Base-by-base conservation (phyloP, 2,329 filamentous ascomycete genomes). In the Chaetomiaceae sp. region DNA sequence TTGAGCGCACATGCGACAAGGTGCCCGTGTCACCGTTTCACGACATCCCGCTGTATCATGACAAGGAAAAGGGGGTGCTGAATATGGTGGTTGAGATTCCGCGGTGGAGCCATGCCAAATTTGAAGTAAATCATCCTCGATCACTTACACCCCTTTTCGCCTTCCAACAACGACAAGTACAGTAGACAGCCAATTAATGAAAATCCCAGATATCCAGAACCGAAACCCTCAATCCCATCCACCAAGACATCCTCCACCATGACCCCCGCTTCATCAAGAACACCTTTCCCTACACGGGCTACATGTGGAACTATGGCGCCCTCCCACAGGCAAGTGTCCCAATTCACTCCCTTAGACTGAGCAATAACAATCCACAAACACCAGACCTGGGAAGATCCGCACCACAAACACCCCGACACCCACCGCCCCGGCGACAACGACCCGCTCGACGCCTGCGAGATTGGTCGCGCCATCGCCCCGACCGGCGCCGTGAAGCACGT, bases 41-140 rank as follows among this genome's bases (percentile, higher is more conserved):
- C 78, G 93, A 99, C 70, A 89, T 99, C 62, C 92, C 93, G 55
- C 87, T 97, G 63, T 97, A 91, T 70, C 91, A 91, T 83, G 95
- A 97, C 72, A 80, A 87, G 73, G 85, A 96, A 77, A 83, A 95
- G 79, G 95, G 85, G 62, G 76, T 97, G 68, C 81, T 97, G 68
- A 97, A 97, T 85, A 97, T 99, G 93, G 72, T 99, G 60, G 93
- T 97, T 66, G 93, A 97, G 85, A 95, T 97, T 65, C 93, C 93
- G 66, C 85, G 93, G 76, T 99, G 93, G 92, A 95, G 90, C 76
- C 97, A 97, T 76, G 93, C 87, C 66, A 99, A 99, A 83, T 87
- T 95, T 74, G 93, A 99, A 86, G 92, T 95, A 73, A 39, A 13
- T 20, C 30, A 13, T 31, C n/a, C 12, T 19, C 14, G 21, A 4